phyloP scores from a whole-genome alignment of 2,329 filamentous ascomycete species.

The Plectosphaerella cucumerina region DNA sequence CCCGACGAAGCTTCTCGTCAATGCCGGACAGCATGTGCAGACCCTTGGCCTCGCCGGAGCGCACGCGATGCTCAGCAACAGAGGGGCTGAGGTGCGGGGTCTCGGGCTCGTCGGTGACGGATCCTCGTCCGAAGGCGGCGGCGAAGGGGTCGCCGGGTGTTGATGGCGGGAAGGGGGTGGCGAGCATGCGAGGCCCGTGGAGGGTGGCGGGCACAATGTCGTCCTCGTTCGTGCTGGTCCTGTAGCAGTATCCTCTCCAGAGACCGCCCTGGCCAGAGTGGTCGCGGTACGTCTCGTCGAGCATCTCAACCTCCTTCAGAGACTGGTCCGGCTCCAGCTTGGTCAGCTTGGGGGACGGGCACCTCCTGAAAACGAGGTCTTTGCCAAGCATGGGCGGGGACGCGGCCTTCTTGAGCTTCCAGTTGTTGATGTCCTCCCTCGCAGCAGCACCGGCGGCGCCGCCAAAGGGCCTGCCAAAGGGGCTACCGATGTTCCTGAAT shows the following conservation, averaged over 20 bases:
- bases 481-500: slow-evolving; percentile 24
- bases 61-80: slow-evolving; percentile 20
- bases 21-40: slow-evolving; percentile 47
- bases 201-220: slow-evolving; percentile 36
- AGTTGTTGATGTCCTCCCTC: slow-evolving; percentile 32
- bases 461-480: slow-evolving; percentile 42
- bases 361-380: slow-evolving; percentile 77
- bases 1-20: slow-evolving; percentile 44
- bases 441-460: slow-evolving; percentile 22
- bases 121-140: slow-evolving; percentile 31
- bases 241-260: slow-evolving; percentile 71
- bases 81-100: slow-evolving; percentile 15
- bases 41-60: slow-evolving; percentile 32
- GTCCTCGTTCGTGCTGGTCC: slow-evolving; percentile 25
- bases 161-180: slow-evolving; percentile 40
- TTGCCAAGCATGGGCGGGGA: slow-evolving; percentile 85
- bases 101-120: slow-evolving; percentile 36
- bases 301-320: slow-evolving; percentile 41
- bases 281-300: slow-evolving; percentile 48
- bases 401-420: slow-evolving; percentile 46
- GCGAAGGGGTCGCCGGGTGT: slow-evolving; percentile 39
- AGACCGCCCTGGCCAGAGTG: slow-evolving; percentile 59
- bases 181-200: slow-evolving; percentile 44
- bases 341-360: slow-evolving; percentile 77
- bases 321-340: slow-evolving; percentile 76